Evolutionary conservation across 495 filamentous ascomycete genomes (phyloP).

Genomic region (Penicillium chermesinum): DNA sequence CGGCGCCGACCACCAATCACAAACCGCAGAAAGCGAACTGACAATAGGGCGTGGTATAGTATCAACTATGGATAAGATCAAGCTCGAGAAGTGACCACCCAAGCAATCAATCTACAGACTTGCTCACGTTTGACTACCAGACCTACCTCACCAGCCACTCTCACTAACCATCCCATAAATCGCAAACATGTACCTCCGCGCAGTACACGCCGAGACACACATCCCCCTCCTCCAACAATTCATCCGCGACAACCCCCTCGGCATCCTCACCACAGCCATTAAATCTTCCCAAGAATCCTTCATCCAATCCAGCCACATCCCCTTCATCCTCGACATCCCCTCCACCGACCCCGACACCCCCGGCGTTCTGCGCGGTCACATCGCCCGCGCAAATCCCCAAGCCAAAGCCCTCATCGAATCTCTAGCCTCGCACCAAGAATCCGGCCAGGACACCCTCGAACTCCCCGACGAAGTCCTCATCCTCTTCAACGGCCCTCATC

Average conservation of each 20-base stretch:
- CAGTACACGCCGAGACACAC: conserved; percentile 41
- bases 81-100: too few species aligned
- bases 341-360: conserved; percentile 19
- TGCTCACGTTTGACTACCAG: too few species aligned
- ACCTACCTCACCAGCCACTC: too few species aligned
- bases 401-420: conserved; percentile 45
- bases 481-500: conserved; percentile 43
- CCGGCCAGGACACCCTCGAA: background rate
- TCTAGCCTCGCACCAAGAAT: conserved; percentile 1
- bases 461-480: conserved; percentile 31
- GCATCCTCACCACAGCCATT: conserved; percentile 53
- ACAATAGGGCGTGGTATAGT: conserved; percentile 1
- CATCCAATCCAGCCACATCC: conserved; percentile 53
- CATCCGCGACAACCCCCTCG: conserved; percentile 50
- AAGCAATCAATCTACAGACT: too few species aligned
- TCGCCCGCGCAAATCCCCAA: conserved; percentile 53
- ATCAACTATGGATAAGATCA: too few species aligned
- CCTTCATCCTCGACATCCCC: conserved; percentile 44
- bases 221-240: conserved; percentile 40
- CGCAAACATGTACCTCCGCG: conserved; percentile 44
- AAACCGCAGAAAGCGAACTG: background rate
- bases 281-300: conserved; percentile 37
- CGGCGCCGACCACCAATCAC: conserved; percentile 16
- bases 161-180: background rate
- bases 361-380: conserved; percentile 47